Evolutionary conservation across 441 rosid genomes (phyloP), one percentile per base, ranked within the genome.

Genomic region (Eruca vesicaria): DNA sequence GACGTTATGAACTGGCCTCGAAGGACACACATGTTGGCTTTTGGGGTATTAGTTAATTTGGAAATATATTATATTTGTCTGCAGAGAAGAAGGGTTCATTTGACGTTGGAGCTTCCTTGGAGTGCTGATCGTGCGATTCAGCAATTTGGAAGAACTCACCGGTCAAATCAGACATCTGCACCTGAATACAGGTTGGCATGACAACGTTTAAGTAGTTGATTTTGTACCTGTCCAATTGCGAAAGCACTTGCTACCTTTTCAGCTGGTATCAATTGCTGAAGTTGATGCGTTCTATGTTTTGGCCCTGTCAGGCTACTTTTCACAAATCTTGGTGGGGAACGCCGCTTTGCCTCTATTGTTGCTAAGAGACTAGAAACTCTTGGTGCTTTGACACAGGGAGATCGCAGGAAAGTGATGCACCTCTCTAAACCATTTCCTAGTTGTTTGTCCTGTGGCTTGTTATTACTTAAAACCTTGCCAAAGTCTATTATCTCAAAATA

Each of bases 101-200:
- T 96, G 88, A 93, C 98, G 0, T 73, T 96, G 72, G 99, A 96
- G 84, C 99, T 96, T 82, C 99, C 99, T 58, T 96, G 99, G 99
- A 96, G 99, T 93, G 99, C 99, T 82, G 99, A 96, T 75, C 90
- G 98, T 68, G 99, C 99, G 69, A 96, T 96, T 83, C 99, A 96
- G 81, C 99, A 96, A 78, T 93, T 96, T 76, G 99, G 99, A 73
- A 87, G 99, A 87, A 96, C 98, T 67, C 99, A 93, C 81, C 88
- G 99, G 66, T 96, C 99, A 61, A 96, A 96, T 83, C 99, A 96
- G 87, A 96, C 98, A 79, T 96, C 99, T 71, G 99, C 99, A 60
- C 99, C 99, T 73, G 92, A 90, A 73, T 96, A 96, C 81, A 91
- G 99, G 98, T 96, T 77, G 76, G 73, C 41, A 32, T 65, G 20